Evolutionary conservation across 768 basidiomycete species (phyloP), one percentile per base, ranked within the genome.

Genomic region (Russula abietina): DNA sequence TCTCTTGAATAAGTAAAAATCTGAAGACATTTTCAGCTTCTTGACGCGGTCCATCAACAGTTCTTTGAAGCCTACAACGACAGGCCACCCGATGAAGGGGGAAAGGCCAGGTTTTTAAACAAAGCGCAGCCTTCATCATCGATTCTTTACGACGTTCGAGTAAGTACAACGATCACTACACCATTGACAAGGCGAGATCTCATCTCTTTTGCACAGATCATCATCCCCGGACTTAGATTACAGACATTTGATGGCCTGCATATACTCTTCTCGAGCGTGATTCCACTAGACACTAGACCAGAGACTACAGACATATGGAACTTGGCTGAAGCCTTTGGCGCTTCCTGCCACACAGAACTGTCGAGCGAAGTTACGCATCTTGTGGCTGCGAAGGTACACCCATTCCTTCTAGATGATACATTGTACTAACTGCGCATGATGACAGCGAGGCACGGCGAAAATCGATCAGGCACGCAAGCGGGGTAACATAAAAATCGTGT

Each of bases 241-340:
- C 81, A 84, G 68, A 88, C 91, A 0, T 80, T 98, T n/a, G 79
- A 81, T 39, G 91, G 89, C 32, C 81, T 87, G 32, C 84, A 89
- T 70, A 82, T 99, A 36, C 79, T 96, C 39, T 98, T 99, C 75
- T 98, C 96, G 1, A 92, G 94, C 60, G 85, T 99, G 45, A 94
- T 98, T 60, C 94, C 96, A 4, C 81, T 95, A n/a, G 88, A 93
- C 69, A 86, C 85, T 3, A 79, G 76, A 60, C 89, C 92, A 41
- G 87, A 93, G 72, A 78, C 79, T 53, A 90, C 83, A 55, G 92
- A 93, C 69, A 84, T 93, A 55, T 96, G 93, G 93, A 80, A 83
- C 67, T 80, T 88, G 72, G 93, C 96, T 14, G 80, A 82, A 53
- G 87, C 89, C 75, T 98, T 97, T 69, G 96, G 96, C 10, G 96